Base-by-base conservation (phyloP, 768 basidiomycete genomes). In the Crassisporium funariophilum region DNA sequence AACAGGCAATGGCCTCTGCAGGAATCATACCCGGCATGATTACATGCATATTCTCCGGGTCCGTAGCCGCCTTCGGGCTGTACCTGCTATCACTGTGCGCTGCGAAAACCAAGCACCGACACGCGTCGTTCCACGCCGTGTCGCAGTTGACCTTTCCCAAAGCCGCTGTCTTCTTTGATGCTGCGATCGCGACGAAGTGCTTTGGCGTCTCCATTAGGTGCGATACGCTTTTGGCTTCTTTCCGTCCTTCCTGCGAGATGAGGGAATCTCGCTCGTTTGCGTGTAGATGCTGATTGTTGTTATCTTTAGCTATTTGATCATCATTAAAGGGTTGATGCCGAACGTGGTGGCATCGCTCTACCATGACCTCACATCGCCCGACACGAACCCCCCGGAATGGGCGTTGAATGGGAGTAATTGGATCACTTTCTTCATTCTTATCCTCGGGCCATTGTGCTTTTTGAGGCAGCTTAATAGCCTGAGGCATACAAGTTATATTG, bases 181-280 rank as follows among this genome's bases (percentile, higher is more conserved):
- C 84, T 3, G 95, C 95, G 10, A 93, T 98, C 56, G 93, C 93
- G 8, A 86, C 84, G 63, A 98, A 98, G 64, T 98, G 95, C 65
- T 97, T 97, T 62, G 95, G 95, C 15, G 95, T 98, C 3, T 92
- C 91, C 24, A 85, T 95, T 57, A 93, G 91, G 81, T 92, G 68
- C 36, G 78, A 20, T 43, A 38, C 12, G n/a, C 23, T 12, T 23
- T 43, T 44, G 25, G n/a, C 41, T 40, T 39, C 11, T 5, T 23
- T 22, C 12, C 10, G 11, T 65, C 27, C 16, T 41, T 20, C 36
- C 5, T 29, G 23, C 35, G 25, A 45, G 43, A 35, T 38, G 43
- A 31, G 45, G 29, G 23, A 40, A 21, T 25, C 12, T 45, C 17
- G n/a, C 20, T 24, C 8, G 33, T 34, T 47, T 27, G 12, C 25